A percentile compares a stretch with the other conserved stretches of the same genome.
phyloP scores from a whole-genome alignment of 306 rosid genomes.

The Purshia tridentata region DNA sequence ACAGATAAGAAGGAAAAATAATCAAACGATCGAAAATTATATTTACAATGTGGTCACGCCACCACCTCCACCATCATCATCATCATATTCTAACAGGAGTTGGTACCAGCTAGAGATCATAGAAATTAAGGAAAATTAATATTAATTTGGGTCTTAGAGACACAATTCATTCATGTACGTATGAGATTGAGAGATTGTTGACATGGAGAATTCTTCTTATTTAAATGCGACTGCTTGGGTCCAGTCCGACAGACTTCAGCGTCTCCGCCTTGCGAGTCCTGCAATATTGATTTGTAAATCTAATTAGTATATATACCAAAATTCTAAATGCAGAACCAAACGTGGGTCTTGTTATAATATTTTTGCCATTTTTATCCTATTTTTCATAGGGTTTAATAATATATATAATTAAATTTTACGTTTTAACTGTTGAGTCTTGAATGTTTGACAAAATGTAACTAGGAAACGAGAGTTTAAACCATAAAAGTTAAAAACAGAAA shows the following conservation, averaged over 20 bases:
- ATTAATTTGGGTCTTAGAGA: conserved; percentile 2
- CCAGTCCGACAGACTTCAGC: conserved; percentile 30
- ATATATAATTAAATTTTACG: too few relatives aligned
- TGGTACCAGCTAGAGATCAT: neutral
- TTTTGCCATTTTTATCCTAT: too few relatives aligned
- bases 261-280: conserved; percentile 31
- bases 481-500: too few relatives aligned
- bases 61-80: neutral
- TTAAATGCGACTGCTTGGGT: conserved; percentile 9
- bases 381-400: too few relatives aligned
- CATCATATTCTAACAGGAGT: neutral
- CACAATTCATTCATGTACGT: conserved; percentile 19
- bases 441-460: too few relatives aligned
- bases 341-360: too few relatives aligned
- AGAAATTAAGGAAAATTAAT: neutral
- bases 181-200: neutral
- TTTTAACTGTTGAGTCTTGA: too few relatives aligned
- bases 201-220: neutral
- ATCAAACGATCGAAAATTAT: neutral
- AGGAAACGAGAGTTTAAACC: too few relatives aligned
- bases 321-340: too few relatives aligned
- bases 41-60: neutral
- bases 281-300: neutral
- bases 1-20: neutral
- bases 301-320: too few relatives aligned